Base-by-base conservation (phyloP, 306 rosid genomes). In the Morella rubra region DNA sequence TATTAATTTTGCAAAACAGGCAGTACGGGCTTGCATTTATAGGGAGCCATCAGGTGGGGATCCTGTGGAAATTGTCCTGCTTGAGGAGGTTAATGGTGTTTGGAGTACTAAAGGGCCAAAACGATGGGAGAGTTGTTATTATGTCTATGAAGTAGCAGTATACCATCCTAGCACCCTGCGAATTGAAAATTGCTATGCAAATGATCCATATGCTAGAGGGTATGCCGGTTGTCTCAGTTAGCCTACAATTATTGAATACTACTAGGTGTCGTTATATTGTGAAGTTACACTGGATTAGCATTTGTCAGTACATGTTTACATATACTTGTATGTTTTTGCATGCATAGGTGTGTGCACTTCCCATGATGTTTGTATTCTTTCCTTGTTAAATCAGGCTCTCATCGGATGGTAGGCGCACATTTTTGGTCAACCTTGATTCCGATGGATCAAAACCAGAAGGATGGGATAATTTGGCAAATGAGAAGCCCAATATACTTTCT, bases 151-250 rank as follows among this genome's bases (percentile, higher is more conserved):
- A 90, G 96, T 92, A 59, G 77, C 80, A 74, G 97, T 92, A 69
- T 95, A 90, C 84, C 99, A 92, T 67, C 92, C 90, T 72, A 89
- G 92, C 88, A 90, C 97, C 72, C 85, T 84, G 77, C 73, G 65
- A 82, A 79, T 89, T 78, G 97, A 89, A 77, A 92, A 90, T 71
- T 87, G 99, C 86, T 68, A 73, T 84, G 86, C 93, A 78, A 95
- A 87, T 71, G 99, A 95, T 90, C 97, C 99, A 24, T 95, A 95
- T 75, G 88, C 97, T 58, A 88, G 97, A 95, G 97, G 99, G 97
- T 95, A 95, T 70, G 89, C 82, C 8, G 60, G 71, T 75, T 71
- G 74, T 50, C 76, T 69, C 76, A 79, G 44, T 76, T 86, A 72
- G 71, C 72, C 47, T 37, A 82, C 72, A 74, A 79, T 81, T 64